Base-by-base conservation (phyloP, 2,329 filamentous ascomycete genomes). In the Capronia epimyces region DNA sequence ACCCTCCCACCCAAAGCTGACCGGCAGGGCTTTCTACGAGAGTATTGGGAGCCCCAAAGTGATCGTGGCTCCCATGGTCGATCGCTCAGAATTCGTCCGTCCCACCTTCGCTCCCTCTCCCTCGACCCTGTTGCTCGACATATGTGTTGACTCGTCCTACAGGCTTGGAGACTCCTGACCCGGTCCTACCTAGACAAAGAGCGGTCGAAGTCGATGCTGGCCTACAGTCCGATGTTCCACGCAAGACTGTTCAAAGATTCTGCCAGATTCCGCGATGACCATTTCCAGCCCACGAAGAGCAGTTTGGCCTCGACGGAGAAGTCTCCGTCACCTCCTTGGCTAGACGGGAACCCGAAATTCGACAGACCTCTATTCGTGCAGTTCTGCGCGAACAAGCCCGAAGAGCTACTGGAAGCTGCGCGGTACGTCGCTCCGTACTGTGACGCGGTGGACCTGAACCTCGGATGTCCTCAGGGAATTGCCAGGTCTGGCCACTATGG, bases 111-210 rank as follows among this genome's bases (percentile, higher is more conserved):
- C 56, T 45, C 56, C 46, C 36, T 42, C 46, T 42, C 43, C 41
- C 41, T 18, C 39, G 21, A 24, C 31, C 16, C 25, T 25, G 34
- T 34, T 34, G 13, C 25, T 39, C 41, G 12, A 37, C 7, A 46
- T 15, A 44, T 50, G 20, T 56, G 55, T 43, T 45, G 43, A 56
- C 56, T 54, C 49, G 12, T 53, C 52, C 29, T 27, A 24, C 59
- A 95, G 90, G 93, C 91, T 63, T 98, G 93, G 93, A 87, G 93
- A 62, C 84, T 96, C 78, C 83, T 98, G 59, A 87, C 87, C n/a
- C 84, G 93, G 61, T 96, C 90, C 5, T 97, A 95, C 70, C 82
- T 96, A 62, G 77, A 86, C 1, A 70, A 82, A 4, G 74, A 81
- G 43, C 75, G 83, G 47, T 78, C 81, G 40, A 75, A 77, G 48